phyloP scores from a whole-genome alignment of 495 filamentous ascomycete genomes.

The Aspergillus incahuasiensis region DNA sequence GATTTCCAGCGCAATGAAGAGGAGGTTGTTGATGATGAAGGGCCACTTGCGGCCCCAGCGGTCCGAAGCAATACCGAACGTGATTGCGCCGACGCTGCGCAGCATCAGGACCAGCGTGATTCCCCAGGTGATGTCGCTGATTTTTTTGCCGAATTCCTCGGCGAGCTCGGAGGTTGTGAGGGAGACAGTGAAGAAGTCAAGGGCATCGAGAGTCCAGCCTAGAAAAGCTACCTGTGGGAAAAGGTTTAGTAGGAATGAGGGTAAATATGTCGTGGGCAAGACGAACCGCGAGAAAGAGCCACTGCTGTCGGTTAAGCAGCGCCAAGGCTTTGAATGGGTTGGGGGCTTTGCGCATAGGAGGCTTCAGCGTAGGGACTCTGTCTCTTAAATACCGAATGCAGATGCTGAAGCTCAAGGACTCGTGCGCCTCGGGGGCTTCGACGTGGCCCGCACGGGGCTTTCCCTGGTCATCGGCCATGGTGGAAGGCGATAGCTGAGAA shows the following conservation, averaged over 20 bases:
- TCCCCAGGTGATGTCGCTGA: conserved; percentile 82
- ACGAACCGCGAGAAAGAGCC: conserved; percentile 71
- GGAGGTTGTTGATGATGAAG: conserved; percentile 74
- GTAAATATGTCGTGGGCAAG: neutral
- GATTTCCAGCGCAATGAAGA: conserved; percentile 77
- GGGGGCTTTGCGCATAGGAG: conserved; percentile 70
- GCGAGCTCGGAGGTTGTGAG: conserved; percentile 67
- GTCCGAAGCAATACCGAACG: conserved; percentile 77
- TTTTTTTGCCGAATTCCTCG: conserved; percentile 57
- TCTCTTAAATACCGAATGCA: conserved; percentile 56
- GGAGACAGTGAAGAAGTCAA: conserved; percentile 89
- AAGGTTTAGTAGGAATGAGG: too few species aligned
- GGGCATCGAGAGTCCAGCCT: conserved; percentile 82
- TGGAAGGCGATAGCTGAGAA: neutral
- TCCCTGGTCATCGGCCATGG: conserved; percentile 9
- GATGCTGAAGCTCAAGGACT: conserved; percentile 48
- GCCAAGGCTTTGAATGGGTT: conserved; percentile 70
- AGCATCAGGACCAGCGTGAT: conserved; percentile 85
- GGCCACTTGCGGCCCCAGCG: conserved; percentile 87
- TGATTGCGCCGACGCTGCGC: conserved; percentile 63
- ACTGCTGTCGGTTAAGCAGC: conserved; percentile 71
- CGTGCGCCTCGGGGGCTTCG: conserved; percentile 26
- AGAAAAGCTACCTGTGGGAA: conserved; percentile 54
- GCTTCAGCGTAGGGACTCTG: conserved; percentile 66
- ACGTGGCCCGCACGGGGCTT: conserved; percentile 1